These are phyloP conservation scores for Microsporum canis DNA, from an alignment of 2,329 filamentous ascomycete species.

Conservation along the genomic window DNA sequence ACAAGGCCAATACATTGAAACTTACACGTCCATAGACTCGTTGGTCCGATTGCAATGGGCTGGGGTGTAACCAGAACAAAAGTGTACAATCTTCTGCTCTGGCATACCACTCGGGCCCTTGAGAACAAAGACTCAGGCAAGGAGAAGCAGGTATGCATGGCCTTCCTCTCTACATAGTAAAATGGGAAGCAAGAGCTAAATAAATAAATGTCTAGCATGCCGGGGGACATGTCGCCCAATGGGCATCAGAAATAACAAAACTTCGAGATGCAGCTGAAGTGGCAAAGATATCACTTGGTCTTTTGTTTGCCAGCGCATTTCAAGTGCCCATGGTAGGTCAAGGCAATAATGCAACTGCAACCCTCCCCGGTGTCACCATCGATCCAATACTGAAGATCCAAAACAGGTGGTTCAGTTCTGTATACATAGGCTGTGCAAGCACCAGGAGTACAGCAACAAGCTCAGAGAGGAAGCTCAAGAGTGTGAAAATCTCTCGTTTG, in stretches of 20 bases:
- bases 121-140: not conserved
- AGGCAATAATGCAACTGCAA: not conserved
- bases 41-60: not conserved
- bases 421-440: constrained; percentile 8
- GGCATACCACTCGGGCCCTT: not conserved
- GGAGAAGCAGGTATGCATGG: not conserved
- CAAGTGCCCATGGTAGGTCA: not conserved
- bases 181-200: not conserved
- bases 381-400: not conserved
- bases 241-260: not conserved
- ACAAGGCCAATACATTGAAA: not conserved
- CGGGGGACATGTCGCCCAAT: not conserved
- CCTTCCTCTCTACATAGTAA: not conserved
- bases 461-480: constrained; percentile 16
- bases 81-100: not conserved
- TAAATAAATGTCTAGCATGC: not conserved
- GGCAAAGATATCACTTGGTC: not conserved
- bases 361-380: not conserved
- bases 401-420: not conserved
- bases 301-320: not conserved
- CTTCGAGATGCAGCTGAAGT: not conserved
- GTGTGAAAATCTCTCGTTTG: not conserved
- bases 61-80: not conserved
- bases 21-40: not conserved
- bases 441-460: constrained; percentile 15